Percentiles rank a stretch among this genome's conserved stretches.
These are phyloP conservation scores for Solanum bukasovii DNA, from an alignment of 257 asterid genomes.

Conservation along the genomic window DNA sequence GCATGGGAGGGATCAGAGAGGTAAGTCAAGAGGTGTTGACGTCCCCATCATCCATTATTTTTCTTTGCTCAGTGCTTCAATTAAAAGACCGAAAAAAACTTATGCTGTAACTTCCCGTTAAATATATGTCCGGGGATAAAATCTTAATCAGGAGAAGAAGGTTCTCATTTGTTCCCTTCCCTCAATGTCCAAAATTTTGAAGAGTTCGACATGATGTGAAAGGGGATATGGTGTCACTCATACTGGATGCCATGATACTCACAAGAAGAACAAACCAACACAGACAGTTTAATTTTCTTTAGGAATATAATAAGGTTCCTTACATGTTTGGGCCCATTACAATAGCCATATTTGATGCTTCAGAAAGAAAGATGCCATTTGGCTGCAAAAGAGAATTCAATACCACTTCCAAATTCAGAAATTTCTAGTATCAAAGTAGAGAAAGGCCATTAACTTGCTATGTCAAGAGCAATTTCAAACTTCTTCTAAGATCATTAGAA, in stretches of 20 bases:
- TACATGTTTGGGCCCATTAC: conserved; percentile 99
- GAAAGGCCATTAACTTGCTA: conserved; percentile 1
- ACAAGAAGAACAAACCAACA: not conserved
- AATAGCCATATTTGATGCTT: conserved; percentile 86
- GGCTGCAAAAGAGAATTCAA: conserved; percentile 55
- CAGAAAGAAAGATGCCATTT: conserved; percentile 86
- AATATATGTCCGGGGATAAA: not conserved
- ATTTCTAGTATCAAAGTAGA: not conserved
- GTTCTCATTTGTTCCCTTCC: not conserved
- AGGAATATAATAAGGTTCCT: conserved; percentile 17
- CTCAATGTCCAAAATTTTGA: no score
- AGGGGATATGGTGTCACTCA: not conserved
- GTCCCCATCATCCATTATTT: not conserved
- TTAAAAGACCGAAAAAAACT: not conserved
- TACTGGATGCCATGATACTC: not conserved
- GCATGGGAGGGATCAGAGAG: not conserved
- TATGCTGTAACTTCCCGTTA: not conserved
- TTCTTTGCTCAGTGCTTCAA: not conserved
- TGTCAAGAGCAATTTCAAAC: not conserved
- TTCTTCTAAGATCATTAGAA: not conserved
- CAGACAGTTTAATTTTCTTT: not conserved
- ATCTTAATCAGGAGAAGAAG: not conserved
- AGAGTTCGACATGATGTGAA: not conserved
- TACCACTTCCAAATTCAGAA: conserved; percentile 7
- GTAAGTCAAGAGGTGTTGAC: not conserved